Base-by-base conservation (phyloP, 257 asterid species). In the Fraxinus excelsior region DNA sequence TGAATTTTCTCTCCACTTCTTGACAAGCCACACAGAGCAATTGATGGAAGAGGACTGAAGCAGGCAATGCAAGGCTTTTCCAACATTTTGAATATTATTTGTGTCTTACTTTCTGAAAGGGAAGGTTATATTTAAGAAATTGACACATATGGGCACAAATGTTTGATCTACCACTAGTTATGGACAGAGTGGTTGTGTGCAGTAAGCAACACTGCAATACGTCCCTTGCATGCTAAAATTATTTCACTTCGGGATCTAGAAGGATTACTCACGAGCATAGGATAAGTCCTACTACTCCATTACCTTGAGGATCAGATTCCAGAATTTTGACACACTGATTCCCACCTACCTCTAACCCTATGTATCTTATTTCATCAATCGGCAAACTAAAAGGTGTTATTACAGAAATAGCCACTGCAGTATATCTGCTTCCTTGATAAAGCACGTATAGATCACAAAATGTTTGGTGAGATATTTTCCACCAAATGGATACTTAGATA, bases 361-460 rank as follows among this genome's bases (percentile, higher is more conserved):
- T 31, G 32, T 49, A 14, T 76, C 11, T 72, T 44, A 14, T 69
- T 21, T 29, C 28, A 14, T 44, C n/a, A n/a, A 28, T 65, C 23
- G 31, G 46, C n/a, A 72, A 38, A 70, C 21, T 10, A 49, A 58
- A 23, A 71, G 44, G 16, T 34, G 34, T 5, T 34, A 46, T 79
- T 76, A 35, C 72, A 23, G 76, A 25, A 64, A 2, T 3, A 46
- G 75, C 19, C 7, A 29, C 42, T 72, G 72, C 72, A 79, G 58
- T 67, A 42, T 26, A 19, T 53, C 12, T 10, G 37, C 67, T 72
- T 69, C 29, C 66, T 73, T 44, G 58, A 70, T 49, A 28, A 8
- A 21, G 68, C 42, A 13, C 28, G 7, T 3, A 23, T 68, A 42
- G 21, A 68, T 68, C 28, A n/a, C 71, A 11, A 13, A 37, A 71